A percentile compares a stretch with the other conserved stretches of the same genome.
Evolutionary conservation across 768 basidiomycete species (phyloP).

Genomic region (Pisolithus orientalis): DNA sequence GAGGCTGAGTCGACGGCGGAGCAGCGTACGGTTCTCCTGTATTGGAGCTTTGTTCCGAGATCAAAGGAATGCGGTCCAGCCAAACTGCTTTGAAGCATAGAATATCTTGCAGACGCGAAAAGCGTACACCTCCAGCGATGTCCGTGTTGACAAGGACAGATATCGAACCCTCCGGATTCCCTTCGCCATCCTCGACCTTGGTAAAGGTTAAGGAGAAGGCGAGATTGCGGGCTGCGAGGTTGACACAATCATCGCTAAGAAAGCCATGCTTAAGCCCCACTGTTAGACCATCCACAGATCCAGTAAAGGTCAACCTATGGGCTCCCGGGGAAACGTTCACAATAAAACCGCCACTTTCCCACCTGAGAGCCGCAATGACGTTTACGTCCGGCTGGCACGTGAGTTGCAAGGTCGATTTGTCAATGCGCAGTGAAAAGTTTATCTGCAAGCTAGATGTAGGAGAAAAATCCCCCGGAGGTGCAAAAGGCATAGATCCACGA

Average conservation of each 20-base stretch:
- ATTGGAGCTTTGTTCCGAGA: conserved; percentile 38
- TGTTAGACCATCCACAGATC: conserved; percentile 75
- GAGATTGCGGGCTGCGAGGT: conserved; percentile 76
- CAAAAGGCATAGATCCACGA: conserved; percentile 14
- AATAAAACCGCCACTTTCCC: conserved; percentile 93
- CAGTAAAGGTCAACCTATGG: conserved; percentile 66
- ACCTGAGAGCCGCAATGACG: conserved; percentile 81
- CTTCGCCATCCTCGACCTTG: conserved; percentile 37
- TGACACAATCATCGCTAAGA: conserved; percentile 76
- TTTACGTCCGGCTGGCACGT: conserved; percentile 90
- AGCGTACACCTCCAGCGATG: conserved; percentile 69
- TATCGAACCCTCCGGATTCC: conserved; percentile 43
- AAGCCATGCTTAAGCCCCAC: conserved; percentile 81
- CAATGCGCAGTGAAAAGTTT: conserved; percentile 85
- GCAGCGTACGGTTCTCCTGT: conserved; percentile 15
- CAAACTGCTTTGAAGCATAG: conserved; percentile 95
- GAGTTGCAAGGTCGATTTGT: conserved; percentile 79
- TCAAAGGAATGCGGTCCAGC: conserved; percentile 80
- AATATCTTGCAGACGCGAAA: conserved; percentile 86
- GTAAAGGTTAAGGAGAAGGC: conserved; percentile 68
- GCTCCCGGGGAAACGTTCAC: conserved; percentile 71
- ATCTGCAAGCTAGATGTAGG: conserved; percentile 54
- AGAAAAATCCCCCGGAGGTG: conserved; percentile 6
- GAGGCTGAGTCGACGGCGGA: conserved; percentile 9
- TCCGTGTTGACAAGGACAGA: conserved; percentile 83